Conservation (phyloP, 257 asterid genomes). For the Jasminum sambac region DNA sequence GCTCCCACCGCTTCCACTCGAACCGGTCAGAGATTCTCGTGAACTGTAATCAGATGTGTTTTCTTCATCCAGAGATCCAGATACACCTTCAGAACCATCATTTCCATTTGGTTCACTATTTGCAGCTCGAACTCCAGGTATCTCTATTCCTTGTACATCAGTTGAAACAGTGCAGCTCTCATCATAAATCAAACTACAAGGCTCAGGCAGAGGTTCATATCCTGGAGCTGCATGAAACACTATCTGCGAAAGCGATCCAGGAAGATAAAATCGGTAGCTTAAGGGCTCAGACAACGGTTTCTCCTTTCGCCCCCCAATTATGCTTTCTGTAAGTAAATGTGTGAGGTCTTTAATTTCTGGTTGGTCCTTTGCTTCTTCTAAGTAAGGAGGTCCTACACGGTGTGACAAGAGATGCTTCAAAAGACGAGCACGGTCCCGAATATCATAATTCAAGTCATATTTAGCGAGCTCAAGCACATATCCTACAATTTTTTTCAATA, state of each 20-base stretch:
- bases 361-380: conserved; percentile 43
- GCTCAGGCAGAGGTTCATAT: conserved; percentile 95
- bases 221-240: conserved; percentile 99
- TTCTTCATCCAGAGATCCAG: conserved; percentile 82
- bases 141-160: conserved; percentile 28
- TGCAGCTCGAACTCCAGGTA: conserved; percentile 30
- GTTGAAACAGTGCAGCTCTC: conserved; percentile 34
- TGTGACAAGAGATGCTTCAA: conserved; percentile 57
- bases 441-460: conserved; percentile 79
- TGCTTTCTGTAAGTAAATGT: conserved; percentile 51
- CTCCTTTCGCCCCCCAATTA: conserved; percentile 61
- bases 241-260: conserved; percentile 96
- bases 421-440: conserved; percentile 90
- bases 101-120: conserved; percentile 48
- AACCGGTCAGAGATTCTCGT: conserved; percentile 56
- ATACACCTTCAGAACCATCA: conserved; percentile 55
- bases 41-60: conserved; percentile 67
- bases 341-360: conserved; percentile 37
- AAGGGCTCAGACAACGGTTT: conserved; percentile 47
- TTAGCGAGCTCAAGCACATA: conserved; percentile 87
- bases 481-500: conserved; percentile 39
- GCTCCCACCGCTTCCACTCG: conserved; percentile 49
- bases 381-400: conserved; percentile 38
- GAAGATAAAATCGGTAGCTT: conserved; percentile 78
- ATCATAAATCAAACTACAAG: conserved; percentile 63